These are phyloP conservation scores for Miscanthus lutarioriparius DNA, from an alignment of 176 grass and related monocot genomes.

Conservation along the genomic window DNA sequence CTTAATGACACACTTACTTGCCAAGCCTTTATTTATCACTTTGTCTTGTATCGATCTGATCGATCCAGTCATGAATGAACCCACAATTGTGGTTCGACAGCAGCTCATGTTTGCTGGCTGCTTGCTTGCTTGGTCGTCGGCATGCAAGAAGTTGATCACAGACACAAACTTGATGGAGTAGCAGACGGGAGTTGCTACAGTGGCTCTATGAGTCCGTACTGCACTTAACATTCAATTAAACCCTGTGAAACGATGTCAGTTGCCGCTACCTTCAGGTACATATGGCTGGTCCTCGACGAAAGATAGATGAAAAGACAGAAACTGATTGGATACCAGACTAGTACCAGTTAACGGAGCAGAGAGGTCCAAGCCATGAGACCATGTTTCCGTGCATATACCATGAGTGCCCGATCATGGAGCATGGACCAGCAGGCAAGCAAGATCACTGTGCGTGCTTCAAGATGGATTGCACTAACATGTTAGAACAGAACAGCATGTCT, in stretches of 20 bases:
- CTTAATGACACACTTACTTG: not conserved
- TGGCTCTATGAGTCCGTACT: not conserved
- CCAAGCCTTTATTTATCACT: not conserved
- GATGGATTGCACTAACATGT: not conserved
- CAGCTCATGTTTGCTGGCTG: not conserved
- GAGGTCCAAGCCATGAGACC: not conserved
- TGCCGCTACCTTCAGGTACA: not conserved
- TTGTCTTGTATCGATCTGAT: not conserved
- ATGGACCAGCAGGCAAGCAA: not conserved
- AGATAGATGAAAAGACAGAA: not conserved
- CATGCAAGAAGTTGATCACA: not conserved
- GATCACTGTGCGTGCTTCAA: not conserved
- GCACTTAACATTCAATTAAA: not conserved
- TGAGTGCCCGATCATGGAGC: not conserved
- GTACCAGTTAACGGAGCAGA: not conserved
- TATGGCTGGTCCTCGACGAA: not conserved
- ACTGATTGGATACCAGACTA: not conserved
- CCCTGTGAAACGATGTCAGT: not conserved
- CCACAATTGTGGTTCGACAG: not conserved
- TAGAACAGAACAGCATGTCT: not conserved
- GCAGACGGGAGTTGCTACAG: not conserved
- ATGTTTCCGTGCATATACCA: conserved; percentile 1
- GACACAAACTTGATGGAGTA: not conserved
- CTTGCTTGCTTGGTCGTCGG: not conserved
- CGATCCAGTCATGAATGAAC: not conserved